These are phyloP conservation scores for Straminergon stramineum DNA, from an alignment of 225 moss, liverwort and hornwort species.

Conservation along the genomic window DNA sequence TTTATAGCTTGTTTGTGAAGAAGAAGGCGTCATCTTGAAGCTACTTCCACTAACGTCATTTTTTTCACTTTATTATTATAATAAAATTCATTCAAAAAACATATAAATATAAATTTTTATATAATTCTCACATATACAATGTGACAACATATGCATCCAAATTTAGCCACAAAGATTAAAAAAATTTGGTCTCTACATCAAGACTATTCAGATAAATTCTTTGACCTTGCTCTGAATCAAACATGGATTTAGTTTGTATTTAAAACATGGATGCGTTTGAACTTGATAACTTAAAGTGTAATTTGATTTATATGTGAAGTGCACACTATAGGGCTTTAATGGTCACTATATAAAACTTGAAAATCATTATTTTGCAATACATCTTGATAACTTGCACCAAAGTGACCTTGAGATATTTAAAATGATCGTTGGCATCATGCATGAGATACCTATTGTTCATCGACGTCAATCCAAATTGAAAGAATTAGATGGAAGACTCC, in stretches of 20 bases:
- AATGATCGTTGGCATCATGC: background rate
- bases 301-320: background rate
- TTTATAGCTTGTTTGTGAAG: no score
- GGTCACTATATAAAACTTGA: fast-evolving
- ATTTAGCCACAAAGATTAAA: no score
- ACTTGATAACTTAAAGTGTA: background rate
- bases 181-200: no score
- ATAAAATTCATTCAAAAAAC: no score
- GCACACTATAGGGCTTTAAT: background rate
- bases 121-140: no score
- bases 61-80: no score
- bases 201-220: background rate
- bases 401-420: background rate
- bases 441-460: background rate
- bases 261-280: background rate
- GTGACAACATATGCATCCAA: no score
- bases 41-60: no score
- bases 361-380: background rate
- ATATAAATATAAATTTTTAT: no score
- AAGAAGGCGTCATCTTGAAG: no score
- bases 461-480: no score
- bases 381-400: background rate
- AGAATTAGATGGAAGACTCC: no score
- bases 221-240: background rate
- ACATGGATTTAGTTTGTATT: background rate